These are phyloP conservation scores for Nectriaceae sp. DNA, from an alignment of 2,329 filamentous ascomycete species.

Conservation along the genomic window DNA sequence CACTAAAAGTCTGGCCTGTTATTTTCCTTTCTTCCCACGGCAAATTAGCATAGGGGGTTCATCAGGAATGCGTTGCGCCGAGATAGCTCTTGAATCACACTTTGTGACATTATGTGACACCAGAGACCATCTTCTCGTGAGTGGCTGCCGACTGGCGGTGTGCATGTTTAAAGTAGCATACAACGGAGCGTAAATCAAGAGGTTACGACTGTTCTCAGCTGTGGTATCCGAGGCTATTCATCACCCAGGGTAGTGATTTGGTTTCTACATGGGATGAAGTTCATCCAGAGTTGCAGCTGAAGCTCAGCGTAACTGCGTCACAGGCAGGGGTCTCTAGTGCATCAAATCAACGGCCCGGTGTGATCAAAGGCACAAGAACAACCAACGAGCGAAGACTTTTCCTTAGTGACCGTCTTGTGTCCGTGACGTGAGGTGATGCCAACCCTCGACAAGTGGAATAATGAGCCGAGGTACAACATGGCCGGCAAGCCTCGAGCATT, in stretches of 20 bases:
- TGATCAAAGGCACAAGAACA: too few species aligned
- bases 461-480: conserved; percentile 18
- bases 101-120: conserved; percentile 4
- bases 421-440: too few species aligned
- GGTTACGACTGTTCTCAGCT: not conserved
- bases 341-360: not conserved
- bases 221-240: not conserved
- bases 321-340: too few species aligned
- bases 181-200: not conserved
- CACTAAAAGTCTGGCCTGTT: conserved; percentile 12
- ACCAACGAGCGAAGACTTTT: too few species aligned
- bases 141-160: not conserved
- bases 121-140: not conserved
- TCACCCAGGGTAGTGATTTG: not conserved
- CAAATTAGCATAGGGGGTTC: conserved; percentile 6
- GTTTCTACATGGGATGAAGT: too few species aligned
- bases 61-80: conserved; percentile 3
- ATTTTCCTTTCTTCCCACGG: conserved; percentile 8
- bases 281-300: too few species aligned
- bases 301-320: not conserved
- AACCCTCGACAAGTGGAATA: too few species aligned
- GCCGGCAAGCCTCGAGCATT: not conserved
- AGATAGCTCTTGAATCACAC: conserved; percentile 5
- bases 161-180: not conserved
- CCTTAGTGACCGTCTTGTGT: too few species aligned